phyloP scores from a whole-genome alignment of 371 early-diverging fungal species.

The Mucor indicus region DNA sequence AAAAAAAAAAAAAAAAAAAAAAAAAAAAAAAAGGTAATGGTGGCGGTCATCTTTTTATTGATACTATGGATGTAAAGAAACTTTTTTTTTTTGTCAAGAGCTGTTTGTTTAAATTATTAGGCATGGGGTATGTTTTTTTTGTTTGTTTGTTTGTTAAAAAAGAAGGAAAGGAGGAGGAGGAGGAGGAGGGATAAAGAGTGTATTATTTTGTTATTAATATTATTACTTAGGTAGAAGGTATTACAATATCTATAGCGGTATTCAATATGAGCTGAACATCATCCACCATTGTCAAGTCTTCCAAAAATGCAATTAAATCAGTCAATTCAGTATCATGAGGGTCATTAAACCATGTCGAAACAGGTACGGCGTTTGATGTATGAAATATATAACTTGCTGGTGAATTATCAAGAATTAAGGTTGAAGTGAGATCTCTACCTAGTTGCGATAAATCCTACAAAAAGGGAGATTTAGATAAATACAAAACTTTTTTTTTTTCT shows the following conservation, averaged over 20 bases:
- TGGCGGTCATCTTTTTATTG: no score
- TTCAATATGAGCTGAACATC: slow-evolving; percentile 86
- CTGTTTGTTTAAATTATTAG: no score
- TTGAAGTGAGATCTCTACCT: slow-evolving; percentile 80
- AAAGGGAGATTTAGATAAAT: background rate
- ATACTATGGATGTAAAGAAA: no score
- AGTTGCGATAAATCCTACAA: slow-evolving; percentile 74
- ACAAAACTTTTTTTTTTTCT: background rate
- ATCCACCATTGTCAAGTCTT: slow-evolving; percentile 83
- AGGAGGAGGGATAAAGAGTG: slow-evolving; percentile 5
- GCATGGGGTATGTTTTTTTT: no score
- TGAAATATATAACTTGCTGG: slow-evolving; percentile 94
- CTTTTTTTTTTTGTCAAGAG: no score
- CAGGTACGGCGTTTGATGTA: slow-evolving; percentile 92
- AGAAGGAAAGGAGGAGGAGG: slow-evolving; percentile 1
- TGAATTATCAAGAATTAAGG: slow-evolving; percentile 88
- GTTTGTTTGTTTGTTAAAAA: no score
- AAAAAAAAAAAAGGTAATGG: background rate
- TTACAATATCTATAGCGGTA: slow-evolving; percentile 24
- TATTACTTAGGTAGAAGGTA: slow-evolving; percentile 4
- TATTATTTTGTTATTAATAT: no score
- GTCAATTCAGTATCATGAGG: slow-evolving; percentile 91
- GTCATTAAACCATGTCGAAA: slow-evolving; percentile 96
- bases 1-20: background rate
- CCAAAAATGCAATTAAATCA: slow-evolving; percentile 91